phyloP scores from a whole-genome alignment of 1,284 basidiomycete genomes.

The Heterobasidion occidentale region DNA sequence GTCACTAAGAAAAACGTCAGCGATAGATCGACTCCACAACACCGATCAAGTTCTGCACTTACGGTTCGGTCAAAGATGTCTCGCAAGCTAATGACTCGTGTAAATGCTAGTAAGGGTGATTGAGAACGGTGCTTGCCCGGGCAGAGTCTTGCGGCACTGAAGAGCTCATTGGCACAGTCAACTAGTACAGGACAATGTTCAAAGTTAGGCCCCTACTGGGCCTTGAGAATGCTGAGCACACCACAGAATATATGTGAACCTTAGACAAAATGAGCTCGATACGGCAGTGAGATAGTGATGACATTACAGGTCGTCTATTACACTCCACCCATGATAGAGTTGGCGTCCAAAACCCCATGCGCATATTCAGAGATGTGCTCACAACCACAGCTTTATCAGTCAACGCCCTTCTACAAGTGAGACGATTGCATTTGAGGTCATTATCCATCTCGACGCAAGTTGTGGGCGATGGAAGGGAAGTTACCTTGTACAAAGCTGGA shows the following conservation, averaged over 20 bases:
- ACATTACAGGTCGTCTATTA: slow-evolving; percentile 25
- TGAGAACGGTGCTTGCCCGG: slow-evolving; percentile 38
- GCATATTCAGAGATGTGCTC: slow-evolving; percentile 20
- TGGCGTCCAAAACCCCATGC: not conserved
- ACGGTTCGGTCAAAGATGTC: slow-evolving; percentile 73
- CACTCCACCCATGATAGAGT: not conserved
- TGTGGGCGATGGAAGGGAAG: not conserved
- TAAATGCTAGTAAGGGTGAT: no score
- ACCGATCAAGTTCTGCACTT: slow-evolving; percentile 15
- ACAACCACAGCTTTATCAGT: slow-evolving; percentile 78
- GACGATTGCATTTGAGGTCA: slow-evolving; percentile 65
- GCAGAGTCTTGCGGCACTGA: slow-evolving; percentile 67
- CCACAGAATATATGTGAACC: slow-evolving; percentile 82
- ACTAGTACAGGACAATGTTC: slow-evolving; percentile 31
- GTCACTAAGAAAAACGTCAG: slow-evolving; percentile 38
- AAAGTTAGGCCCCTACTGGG: not conserved
- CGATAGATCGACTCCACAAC: slow-evolving; percentile 3
- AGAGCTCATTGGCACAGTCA: slow-evolving; percentile 77
- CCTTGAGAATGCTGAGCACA: slow-evolving; percentile 22
- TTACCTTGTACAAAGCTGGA: no score
- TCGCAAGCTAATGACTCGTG: slow-evolving; percentile 53
- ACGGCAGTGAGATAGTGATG: not conserved
- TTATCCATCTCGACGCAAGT: slow-evolving; percentile 34
- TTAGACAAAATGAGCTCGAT: slow-evolving; percentile 14
- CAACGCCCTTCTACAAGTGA: slow-evolving; percentile 58